phyloP scores from a whole-genome alignment of 1,284 basidiomycete species.

The Moesziomyces parantarcticus region DNA sequence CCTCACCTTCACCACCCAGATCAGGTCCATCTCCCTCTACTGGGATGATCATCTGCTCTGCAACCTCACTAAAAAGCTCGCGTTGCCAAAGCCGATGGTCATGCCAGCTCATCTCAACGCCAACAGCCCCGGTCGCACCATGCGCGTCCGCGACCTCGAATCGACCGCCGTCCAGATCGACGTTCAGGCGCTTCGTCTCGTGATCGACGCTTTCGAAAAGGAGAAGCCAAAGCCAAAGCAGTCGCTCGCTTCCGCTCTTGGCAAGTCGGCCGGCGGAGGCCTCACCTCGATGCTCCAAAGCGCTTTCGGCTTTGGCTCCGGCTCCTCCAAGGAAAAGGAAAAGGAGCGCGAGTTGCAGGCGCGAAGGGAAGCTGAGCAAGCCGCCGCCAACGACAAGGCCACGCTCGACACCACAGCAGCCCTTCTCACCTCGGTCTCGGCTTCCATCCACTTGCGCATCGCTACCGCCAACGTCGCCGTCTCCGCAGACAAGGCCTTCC shows the following conservation, averaged over 20 bases:
- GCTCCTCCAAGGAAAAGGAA: conserved; percentile 44
- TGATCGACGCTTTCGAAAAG: conserved; percentile 77
- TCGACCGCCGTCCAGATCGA: conserved; percentile 82
- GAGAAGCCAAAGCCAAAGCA: conserved; percentile 71
- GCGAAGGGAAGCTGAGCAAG: conserved; percentile 20
- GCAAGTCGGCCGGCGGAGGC: conserved; percentile 62
- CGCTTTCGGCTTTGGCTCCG: conserved; percentile 67
- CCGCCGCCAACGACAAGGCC: conserved; percentile 19
- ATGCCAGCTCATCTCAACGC: conserved; percentile 73
- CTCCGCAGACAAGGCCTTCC: conserved; percentile 78
- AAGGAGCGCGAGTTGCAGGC: conserved; percentile 31
- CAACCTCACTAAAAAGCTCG: conserved; percentile 78
- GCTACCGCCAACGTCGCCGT: conserved; percentile 85
- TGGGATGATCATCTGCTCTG: conserved; percentile 80
- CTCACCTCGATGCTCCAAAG: conserved; percentile 67
- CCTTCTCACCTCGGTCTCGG: conserved; percentile 65
- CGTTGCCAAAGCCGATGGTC: conserved; percentile 73
- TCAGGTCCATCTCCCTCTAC: conserved; percentile 75
- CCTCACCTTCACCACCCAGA: conserved; percentile 90
- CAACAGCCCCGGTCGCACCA: conserved; percentile 72
- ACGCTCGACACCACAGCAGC: conserved; percentile 29
- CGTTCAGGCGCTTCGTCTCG: conserved; percentile 84
- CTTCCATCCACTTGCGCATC: conserved; percentile 81
- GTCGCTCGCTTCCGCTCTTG: conserved; percentile 52
- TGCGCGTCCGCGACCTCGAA: conserved; percentile 77